phyloP scores from a whole-genome alignment of 1,139 yeast genomes.

The Sugiyamaella neomexicana region DNA sequence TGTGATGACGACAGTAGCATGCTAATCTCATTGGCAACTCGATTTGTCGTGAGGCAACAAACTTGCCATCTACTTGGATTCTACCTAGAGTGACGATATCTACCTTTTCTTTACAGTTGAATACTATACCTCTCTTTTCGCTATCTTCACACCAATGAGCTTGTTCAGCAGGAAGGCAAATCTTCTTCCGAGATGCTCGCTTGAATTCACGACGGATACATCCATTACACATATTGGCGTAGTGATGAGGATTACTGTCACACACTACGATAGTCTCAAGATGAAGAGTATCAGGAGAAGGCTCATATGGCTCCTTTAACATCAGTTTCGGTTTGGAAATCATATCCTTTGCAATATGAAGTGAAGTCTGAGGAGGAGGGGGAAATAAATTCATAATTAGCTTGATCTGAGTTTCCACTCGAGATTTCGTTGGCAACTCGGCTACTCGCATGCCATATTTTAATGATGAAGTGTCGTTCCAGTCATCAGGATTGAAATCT shows the following conservation, averaged over 20 bases:
- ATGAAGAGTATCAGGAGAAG: conserved; percentile 33
- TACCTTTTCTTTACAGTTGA: conserved; percentile 82
- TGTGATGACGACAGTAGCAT: conserved; percentile 94
- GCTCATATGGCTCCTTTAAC: conserved; percentile 46
- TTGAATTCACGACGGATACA: conserved; percentile 89
- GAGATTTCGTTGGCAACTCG: conserved; percentile 70
- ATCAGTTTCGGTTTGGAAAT: conserved; percentile 78
- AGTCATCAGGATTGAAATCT: conserved; percentile 37
- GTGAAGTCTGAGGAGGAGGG: conserved; percentile 63
- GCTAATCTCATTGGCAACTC: conserved; percentile 82
- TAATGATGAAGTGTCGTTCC: conserved; percentile 38
- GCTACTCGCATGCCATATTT: conserved; percentile 59
- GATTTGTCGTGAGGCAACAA: conserved; percentile 40
- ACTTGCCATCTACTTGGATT: conserved; percentile 38
- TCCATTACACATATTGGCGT: conserved; percentile 78
- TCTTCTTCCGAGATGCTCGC: conserved; percentile 75
- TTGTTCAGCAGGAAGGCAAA: conserved; percentile 61
- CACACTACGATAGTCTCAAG: conserved; percentile 42
- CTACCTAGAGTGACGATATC: conserved; percentile 57
- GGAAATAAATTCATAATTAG: conserved; percentile 66
- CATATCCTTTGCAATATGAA: conserved; percentile 79
- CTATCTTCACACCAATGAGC: conserved; percentile 72
- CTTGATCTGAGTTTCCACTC: conserved; percentile 92
- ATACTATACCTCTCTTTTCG: conserved; percentile 78
- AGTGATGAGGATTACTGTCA: conserved; percentile 36